A percentile compares a stretch with the other conserved stretches of the same genome.
Evolutionary conservation across 164 flowering plant species (phyloP).

Genomic region (Nelumbo lutea): DNA sequence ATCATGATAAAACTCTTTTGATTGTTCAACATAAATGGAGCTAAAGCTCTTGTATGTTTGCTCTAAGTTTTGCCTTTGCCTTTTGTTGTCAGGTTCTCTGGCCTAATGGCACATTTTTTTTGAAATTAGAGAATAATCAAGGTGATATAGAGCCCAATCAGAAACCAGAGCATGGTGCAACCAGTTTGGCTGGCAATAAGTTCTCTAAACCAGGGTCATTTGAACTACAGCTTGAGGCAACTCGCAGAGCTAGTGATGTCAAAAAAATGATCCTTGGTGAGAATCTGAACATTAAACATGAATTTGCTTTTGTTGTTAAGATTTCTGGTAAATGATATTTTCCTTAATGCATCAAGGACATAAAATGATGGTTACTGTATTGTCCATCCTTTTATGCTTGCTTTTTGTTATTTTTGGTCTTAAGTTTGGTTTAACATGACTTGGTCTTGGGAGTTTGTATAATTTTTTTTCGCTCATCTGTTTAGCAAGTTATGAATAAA

Average conservation of each 20-base stretch:
- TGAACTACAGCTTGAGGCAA: slow-evolving; percentile 86
- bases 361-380: too few species aligned
- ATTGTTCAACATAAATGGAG: background rate
- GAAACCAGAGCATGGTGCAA: slow-evolving; percentile 21
- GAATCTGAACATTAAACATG: slow-evolving; percentile 9
- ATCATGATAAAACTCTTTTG: background rate
- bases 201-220: slow-evolving; percentile 49
- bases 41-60: background rate
- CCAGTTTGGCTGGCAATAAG: slow-evolving; percentile 26
- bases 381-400: too few species aligned
- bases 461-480: too few species aligned
- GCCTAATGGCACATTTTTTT: slow-evolving; percentile 87
- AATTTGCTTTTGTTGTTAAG: too few species aligned
- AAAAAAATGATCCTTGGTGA: slow-evolving; percentile 82
- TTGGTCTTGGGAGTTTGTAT: too few species aligned
- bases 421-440: too few species aligned
- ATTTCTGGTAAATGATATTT: too few species aligned
- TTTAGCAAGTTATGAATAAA: too few species aligned
- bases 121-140: slow-evolving; percentile 16
- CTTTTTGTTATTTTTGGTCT: too few species aligned
- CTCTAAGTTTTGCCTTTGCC: slow-evolving; percentile 4
- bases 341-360: too few species aligned
- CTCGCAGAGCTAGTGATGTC: slow-evolving; percentile 87
- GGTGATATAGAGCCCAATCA: slow-evolving; percentile 19
- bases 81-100: slow-evolving; percentile 60